These are phyloP conservation scores for Fusarium concolor DNA, from an alignment of 2,329 filamentous ascomycete genomes.

Conservation along the genomic window DNA sequence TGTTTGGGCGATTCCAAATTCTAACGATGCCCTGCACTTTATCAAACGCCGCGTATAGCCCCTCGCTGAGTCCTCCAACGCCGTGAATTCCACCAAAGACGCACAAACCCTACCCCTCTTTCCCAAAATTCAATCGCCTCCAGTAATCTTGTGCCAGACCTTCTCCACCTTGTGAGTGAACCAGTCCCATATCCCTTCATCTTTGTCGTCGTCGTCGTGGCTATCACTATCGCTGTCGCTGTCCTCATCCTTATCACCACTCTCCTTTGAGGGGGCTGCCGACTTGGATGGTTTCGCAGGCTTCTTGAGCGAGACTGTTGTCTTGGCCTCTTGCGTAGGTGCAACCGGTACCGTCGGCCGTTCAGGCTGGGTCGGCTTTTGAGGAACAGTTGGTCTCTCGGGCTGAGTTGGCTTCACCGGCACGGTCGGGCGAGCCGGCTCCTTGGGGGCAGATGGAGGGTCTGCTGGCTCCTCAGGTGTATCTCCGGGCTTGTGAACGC, in stretches of 20 bases:
- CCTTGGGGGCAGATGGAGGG: slow-evolving; percentile 50
- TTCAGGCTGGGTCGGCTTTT: slow-evolving; percentile 31
- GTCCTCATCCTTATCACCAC: slow-evolving; percentile 19
- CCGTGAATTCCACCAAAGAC: slow-evolving; percentile 16
- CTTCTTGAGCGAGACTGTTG: slow-evolving; percentile 33
- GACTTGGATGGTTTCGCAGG: slow-evolving; percentile 30
- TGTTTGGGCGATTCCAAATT: slow-evolving; percentile 6
- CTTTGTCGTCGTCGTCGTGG: slow-evolving; percentile 46
- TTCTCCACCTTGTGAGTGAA: slow-evolving; percentile 60
- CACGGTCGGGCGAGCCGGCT: slow-evolving; percentile 39
- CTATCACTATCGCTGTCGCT: slow-evolving; percentile 27
- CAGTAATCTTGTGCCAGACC: slow-evolving; percentile 59
- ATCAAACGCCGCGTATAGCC: slow-evolving; percentile 24
- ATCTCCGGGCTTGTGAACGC: slow-evolving; percentile 67
- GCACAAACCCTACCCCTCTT: neutral
- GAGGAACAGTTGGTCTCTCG: slow-evolving; percentile 25
- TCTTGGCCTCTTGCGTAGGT: slow-evolving; percentile 34
- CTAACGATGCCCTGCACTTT: neutral
- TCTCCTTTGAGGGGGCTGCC: slow-evolving; percentile 27
- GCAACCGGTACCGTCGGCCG: slow-evolving; percentile 25
- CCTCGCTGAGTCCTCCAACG: slow-evolving; percentile 21
- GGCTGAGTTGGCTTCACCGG: slow-evolving; percentile 33
- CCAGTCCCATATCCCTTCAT: slow-evolving; percentile 63
- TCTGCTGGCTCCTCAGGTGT: slow-evolving; percentile 65
- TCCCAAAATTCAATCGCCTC: slow-evolving; percentile 34